These are phyloP conservation scores for Trypanosoma mega DNA, from an alignment of 208 protist species.

Conservation along the genomic window DNA sequence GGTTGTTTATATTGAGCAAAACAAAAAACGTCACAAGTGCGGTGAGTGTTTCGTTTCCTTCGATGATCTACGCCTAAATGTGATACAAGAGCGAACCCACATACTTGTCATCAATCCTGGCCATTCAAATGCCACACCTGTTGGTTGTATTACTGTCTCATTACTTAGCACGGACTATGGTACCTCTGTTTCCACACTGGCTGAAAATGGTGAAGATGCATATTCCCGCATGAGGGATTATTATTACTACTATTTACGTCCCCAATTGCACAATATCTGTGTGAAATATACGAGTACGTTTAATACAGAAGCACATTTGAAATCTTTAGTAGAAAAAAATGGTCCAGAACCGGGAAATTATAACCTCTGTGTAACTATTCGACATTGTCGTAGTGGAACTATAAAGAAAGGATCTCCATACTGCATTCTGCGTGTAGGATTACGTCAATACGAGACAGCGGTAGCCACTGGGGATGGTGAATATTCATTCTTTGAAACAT, in stretches of 20 bases:
- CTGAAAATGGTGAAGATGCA: constrained; percentile 32
- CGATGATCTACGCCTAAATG: constrained; percentile 49
- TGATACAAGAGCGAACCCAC: constrained; percentile 53
- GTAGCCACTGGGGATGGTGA: constrained; percentile 44
- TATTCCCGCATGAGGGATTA: constrained; percentile 59
- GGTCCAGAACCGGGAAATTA: constrained; percentile 74
- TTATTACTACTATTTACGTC: constrained; percentile 71
- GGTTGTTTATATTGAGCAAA: constrained; percentile 42
- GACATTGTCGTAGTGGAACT: constrained; percentile 38
- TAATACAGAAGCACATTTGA: constrained; percentile 65
- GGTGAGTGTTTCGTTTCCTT: constrained; percentile 71
- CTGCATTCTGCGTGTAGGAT: constrained; percentile 33
- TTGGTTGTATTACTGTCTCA: constrained; percentile 65
- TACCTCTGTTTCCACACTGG: constrained; percentile 32
- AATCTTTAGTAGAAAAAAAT: constrained; percentile 55
- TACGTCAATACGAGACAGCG: constrained; percentile 54
- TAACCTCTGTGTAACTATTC: constrained; percentile 44
- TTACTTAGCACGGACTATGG: constrained; percentile 52
- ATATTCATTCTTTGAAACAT: constrained; percentile 63
- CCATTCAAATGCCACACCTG: constrained; percentile 33
- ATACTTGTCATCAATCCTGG: constrained; percentile 55
- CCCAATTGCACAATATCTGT: constrained; percentile 54
- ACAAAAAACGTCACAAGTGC: constrained; percentile 23
- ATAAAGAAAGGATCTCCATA: constrained; percentile 5
- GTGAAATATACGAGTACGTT: constrained; percentile 61